Percentiles rank a stretch among this genome's conserved stretches.
Evolutionary conservation across 345 rosid species (phyloP).

Genomic region (Noccaea bulbosa): DNA sequence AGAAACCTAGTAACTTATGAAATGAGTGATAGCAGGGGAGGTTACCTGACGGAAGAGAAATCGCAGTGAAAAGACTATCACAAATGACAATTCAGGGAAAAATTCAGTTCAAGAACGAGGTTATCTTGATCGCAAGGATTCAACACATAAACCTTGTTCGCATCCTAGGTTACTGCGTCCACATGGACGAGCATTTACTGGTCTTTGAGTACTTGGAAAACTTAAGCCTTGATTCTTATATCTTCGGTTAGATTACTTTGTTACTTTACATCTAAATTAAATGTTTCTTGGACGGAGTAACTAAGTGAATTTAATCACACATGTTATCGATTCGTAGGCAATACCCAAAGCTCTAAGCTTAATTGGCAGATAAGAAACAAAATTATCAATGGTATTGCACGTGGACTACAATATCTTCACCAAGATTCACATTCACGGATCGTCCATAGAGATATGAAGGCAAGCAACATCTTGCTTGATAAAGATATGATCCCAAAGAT

Average conservation of each 20-base stretch:
- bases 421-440: slow-evolving; percentile 9
- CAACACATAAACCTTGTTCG: neutral
- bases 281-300: too few species aligned
- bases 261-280: too few species aligned
- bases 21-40: neutral
- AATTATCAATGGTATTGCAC: neutral
- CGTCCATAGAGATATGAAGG: slow-evolving; percentile 81
- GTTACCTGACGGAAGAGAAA: neutral
- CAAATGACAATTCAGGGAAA: neutral
- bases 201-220: neutral
- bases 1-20: too few species aligned
- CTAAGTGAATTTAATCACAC: neutral
- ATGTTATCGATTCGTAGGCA: neutral
- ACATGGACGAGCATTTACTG: neutral
- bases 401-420: neutral
- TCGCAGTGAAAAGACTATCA: neutral
- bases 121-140: neutral
- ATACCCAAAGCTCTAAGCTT: neutral
- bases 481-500: slow-evolving; percentile 70
- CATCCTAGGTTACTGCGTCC: neutral
- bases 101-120: neutral
- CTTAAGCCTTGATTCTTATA: neutral
- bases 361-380: neutral
- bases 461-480: slow-evolving; percentile 77
- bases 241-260: neutral